phyloP scores from a whole-genome alignment of 148 eudicot genomes.

The Spergularia bocconei region DNA sequence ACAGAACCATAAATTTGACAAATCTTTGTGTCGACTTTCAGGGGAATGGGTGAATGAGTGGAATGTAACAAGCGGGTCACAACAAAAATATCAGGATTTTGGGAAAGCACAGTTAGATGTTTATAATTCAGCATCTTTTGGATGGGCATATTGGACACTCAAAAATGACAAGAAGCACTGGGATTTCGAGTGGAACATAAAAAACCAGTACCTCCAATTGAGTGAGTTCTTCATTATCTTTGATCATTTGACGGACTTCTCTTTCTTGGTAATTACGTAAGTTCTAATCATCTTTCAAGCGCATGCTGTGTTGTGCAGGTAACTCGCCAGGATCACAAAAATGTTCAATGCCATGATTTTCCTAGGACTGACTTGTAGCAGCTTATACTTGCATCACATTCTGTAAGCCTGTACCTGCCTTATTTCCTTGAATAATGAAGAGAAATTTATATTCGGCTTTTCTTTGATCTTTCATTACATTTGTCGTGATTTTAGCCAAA shows the following conservation, averaged over 20 bases:
- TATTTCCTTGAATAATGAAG: background rate
- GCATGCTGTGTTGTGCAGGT: conserved; percentile 14
- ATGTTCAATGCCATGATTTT: conserved; percentile 5
- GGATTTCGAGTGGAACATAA: conserved; percentile 83
- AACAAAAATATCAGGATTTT: conserved; percentile 57
- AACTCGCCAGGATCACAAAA: conserved; percentile 20
- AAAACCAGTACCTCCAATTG: conserved; percentile 54
- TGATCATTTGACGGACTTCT: background rate
- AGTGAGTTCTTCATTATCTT: conserved; percentile 28
- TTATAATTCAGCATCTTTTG: conserved; percentile 70
- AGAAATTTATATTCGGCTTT: conserved; percentile 5
- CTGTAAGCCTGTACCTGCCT: conserved; percentile 11
- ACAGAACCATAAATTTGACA: too few relatives aligned
- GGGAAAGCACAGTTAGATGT: conserved; percentile 67
- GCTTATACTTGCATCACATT: conserved; percentile 24
- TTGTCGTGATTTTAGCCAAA: background rate
- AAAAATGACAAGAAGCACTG: conserved; percentile 68
- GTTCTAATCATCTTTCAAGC: background rate
- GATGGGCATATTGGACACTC: conserved; percentile 90
- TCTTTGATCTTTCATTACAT: conserved; percentile 7
- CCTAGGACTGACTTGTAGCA: conserved; percentile 32
- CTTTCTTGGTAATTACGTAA: background rate
- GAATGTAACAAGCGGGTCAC: conserved; percentile 54
- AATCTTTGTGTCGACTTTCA: conserved; percentile 22
- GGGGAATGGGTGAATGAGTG: conserved; percentile 95